phyloP scores from a whole-genome alignment of 345 rosid species.

The Heritiera littoralis region DNA sequence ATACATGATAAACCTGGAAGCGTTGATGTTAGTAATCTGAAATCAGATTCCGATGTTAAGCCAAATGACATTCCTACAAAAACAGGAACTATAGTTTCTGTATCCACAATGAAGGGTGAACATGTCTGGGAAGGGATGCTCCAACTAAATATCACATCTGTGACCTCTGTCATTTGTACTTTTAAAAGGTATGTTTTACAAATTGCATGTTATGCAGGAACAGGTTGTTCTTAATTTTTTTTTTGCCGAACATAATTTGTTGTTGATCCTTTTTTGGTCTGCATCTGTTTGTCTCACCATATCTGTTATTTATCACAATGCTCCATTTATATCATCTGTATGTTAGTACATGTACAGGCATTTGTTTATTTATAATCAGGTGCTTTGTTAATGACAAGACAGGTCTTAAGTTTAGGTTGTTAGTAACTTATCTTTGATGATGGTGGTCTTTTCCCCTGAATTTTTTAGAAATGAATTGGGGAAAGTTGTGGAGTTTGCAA shows the following conservation, averaged over 20 bases:
- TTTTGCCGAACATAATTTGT: background rate
- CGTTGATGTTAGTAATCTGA: constrained; percentile 23
- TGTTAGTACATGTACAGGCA: too few relatives aligned
- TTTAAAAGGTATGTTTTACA: constrained; percentile 65
- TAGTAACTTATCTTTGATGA: too few relatives aligned
- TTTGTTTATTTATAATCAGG: background rate
- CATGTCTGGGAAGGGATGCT: constrained; percentile 78
- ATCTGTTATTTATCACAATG: background rate
- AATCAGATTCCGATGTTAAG: constrained; percentile 30
- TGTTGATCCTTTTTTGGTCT: background rate
- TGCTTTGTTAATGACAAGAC: background rate
- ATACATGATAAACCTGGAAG: constrained; percentile 34
- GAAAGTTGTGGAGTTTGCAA: background rate
- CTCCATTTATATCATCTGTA: background rate
- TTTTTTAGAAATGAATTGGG: background rate
- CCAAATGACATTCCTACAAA: constrained; percentile 27
- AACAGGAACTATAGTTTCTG: constrained; percentile 25
- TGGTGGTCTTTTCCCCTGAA: background rate
- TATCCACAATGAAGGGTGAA: constrained; percentile 42
- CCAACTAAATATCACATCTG: constrained; percentile 55
- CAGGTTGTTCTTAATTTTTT: background rate
- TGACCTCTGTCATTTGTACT: constrained; percentile 54
- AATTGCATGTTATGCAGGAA: background rate
- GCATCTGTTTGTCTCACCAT: background rate
- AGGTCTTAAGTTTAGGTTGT: background rate